A percentile compares a stretch with the other conserved stretches of the same genome.
These are phyloP conservation scores for Cinnamomum chago DNA, from an alignment of 164 flowering plant genomes.

Conservation along the genomic window DNA sequence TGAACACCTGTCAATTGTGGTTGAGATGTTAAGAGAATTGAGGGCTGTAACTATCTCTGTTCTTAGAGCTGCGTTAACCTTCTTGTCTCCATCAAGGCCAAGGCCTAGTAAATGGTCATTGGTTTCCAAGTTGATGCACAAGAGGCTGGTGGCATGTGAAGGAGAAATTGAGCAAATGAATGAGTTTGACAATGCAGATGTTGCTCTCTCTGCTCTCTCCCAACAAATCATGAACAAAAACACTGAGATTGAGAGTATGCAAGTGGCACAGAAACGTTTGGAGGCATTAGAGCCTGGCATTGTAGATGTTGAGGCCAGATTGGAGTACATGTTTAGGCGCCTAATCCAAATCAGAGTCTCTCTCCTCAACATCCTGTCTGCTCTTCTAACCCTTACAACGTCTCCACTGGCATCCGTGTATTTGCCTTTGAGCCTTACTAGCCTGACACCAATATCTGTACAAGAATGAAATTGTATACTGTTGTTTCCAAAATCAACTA, in stretches of 20 bases:
- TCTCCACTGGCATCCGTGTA: slow-evolving; percentile 10
- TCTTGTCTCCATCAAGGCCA: slow-evolving; percentile 22
- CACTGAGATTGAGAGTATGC: slow-evolving; percentile 19
- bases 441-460: not conserved
- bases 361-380: slow-evolving; percentile 40
- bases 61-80: slow-evolving; percentile 28
- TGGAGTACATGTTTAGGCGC: slow-evolving; percentile 45
- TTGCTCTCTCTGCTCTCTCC: slow-evolving; percentile 18
- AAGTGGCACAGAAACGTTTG: slow-evolving; percentile 33
- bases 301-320: slow-evolving; percentile 43
- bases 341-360: slow-evolving; percentile 55
- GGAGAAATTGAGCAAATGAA: slow-evolving; percentile 14
- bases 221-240: slow-evolving; percentile 6
- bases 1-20: slow-evolving; percentile 11
- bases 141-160: slow-evolving; percentile 20
- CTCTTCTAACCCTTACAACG: not conserved
- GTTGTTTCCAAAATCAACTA: no score
- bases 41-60: slow-evolving; percentile 19
- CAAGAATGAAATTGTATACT: no score
- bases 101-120: slow-evolving; percentile 32
- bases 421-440: not conserved
- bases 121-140: slow-evolving; percentile 29
- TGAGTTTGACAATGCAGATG: slow-evolving; percentile 35
- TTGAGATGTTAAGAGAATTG: slow-evolving; percentile 33
- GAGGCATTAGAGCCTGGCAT: slow-evolving; percentile 44